Percentiles rank a stretch among this genome's conserved stretches.
Conservation (phyloP, 208 protist genomes). For the Trypanosoma grayi region DNA sequence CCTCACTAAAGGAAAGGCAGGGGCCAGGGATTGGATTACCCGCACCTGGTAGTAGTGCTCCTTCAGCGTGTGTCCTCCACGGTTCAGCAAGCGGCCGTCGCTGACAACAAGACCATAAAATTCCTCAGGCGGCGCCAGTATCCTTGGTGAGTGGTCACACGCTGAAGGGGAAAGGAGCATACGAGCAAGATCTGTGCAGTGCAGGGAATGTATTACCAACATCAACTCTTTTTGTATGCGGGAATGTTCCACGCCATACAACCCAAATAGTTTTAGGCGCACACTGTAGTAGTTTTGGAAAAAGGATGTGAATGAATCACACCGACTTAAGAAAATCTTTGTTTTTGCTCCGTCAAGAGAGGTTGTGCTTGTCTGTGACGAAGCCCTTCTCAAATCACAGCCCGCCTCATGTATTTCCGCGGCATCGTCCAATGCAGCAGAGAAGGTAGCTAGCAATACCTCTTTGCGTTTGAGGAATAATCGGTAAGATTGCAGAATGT, state of each 20-base stretch:
- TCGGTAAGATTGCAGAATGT: neutral
- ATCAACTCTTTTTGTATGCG: conserved; percentile 8
- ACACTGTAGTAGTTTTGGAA: neutral
- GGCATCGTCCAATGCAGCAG: neutral
- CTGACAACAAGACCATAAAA: conserved; percentile 14
- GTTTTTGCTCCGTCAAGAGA: neutral
- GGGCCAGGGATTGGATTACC: conserved; percentile 7
- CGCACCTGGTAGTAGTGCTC: conserved; percentile 17
- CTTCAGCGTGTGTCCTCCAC: neutral
- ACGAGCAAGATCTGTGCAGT: neutral
- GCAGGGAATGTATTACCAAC: neutral
- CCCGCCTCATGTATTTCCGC: neutral
- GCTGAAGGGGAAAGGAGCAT: neutral
- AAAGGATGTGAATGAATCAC: neutral
- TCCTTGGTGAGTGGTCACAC: neutral
- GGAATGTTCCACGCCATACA: neutral
- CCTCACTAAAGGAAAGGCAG: conserved; percentile 10
- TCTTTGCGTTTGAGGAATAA: conserved; percentile 2
- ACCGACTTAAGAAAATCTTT: neutral
- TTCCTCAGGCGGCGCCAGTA: neutral
- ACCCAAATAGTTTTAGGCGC: conserved; percentile 4
- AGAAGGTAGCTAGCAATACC: neutral
- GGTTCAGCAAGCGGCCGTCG: conserved; percentile 4
- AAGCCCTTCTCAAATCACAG: too few species aligned
- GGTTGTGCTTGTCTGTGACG: too few species aligned